A percentile compares a stretch with the other conserved stretches of the same genome.
Evolutionary conservation across 805 yeast species (phyloP).

Genomic region (Candida tibetensis): DNA sequence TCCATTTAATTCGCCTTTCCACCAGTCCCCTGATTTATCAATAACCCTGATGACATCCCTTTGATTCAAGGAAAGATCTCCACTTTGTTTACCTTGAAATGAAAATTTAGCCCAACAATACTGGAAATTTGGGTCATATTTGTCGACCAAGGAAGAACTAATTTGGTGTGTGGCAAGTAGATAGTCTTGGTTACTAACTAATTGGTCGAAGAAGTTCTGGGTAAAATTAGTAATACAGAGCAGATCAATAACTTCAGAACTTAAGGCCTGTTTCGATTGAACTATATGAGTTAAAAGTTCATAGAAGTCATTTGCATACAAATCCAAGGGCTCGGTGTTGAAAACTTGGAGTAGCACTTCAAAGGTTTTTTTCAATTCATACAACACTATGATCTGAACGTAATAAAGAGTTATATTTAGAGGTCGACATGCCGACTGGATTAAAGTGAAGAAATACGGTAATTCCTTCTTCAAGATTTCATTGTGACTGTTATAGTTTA

Average conservation of each 20-base stretch:
- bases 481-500: conserved; percentile 36
- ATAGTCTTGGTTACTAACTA: background rate
- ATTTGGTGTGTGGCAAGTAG: background rate
- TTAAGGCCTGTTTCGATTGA: background rate
- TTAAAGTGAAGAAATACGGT: conserved; percentile 40
- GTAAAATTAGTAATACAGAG: background rate
- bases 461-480: conserved; percentile 43
- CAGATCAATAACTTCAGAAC: background rate
- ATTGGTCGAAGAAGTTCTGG: background rate
- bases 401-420: conserved; percentile 35
- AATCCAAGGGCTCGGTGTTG: no score
- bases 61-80: conserved; percentile 42
- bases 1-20: conserved; percentile 33
- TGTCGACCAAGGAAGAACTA: background rate
- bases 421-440: conserved; percentile 28
- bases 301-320: no score
- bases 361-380: background rate
- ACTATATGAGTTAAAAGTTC: no score
- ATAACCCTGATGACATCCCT: conserved; percentile 45
- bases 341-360: background rate
- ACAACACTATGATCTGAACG: conserved; percentile 20
- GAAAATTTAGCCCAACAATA: conserved; percentile 40
- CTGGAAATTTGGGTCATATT: conserved; percentile 1
- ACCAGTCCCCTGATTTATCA: conserved; percentile 32
- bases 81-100: conserved; percentile 30